Evolutionary conservation across 2,329 filamentous ascomycete species (phyloP).

Genomic region (Acephala macrosclerotiorum): DNA sequence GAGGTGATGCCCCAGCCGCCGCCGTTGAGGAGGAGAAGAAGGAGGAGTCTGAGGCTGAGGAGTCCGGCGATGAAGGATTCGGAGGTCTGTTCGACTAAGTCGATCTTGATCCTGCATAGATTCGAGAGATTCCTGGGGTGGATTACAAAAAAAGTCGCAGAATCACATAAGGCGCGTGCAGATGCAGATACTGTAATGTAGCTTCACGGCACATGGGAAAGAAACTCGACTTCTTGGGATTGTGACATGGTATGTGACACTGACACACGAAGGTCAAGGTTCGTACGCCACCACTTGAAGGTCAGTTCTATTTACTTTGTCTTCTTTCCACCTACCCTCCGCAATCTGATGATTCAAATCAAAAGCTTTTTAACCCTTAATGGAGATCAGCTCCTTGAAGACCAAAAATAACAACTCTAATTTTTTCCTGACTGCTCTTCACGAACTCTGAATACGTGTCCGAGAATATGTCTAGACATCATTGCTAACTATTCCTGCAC

Average conservation of each 20-base stretch:
- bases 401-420: slow-evolving; percentile 51
- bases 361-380: slow-evolving; percentile 51
- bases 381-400: slow-evolving; percentile 45
- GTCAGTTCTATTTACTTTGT: slow-evolving; percentile 37
- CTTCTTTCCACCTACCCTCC: slow-evolving; percentile 24
- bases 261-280: slow-evolving; percentile 13
- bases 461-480: slow-evolving; percentile 42
- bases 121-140: slow-evolving; percentile 28
- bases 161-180: slow-evolving; percentile 30
- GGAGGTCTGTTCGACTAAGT: slow-evolving; percentile 79
- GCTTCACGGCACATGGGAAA: slow-evolving; percentile 31
- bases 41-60: slow-evolving; percentile 69
- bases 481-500: slow-evolving; percentile 60
- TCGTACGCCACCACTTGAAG: slow-evolving; percentile 18
- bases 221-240: slow-evolving; percentile 4
- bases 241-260: slow-evolving; percentile 19
- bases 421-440: slow-evolving; percentile 48
- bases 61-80: slow-evolving; percentile 70
- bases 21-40: slow-evolving; percentile 67
- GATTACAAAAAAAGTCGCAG: slow-evolving; percentile 34
- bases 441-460: slow-evolving; percentile 58
- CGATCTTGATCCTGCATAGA: slow-evolving; percentile 35
- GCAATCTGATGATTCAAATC: slow-evolving; percentile 43
- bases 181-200: slow-evolving; percentile 39
- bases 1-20: slow-evolving; percentile 56